phyloP scores from a whole-genome alignment of 164 flowering plant species.

The Tetracentron sinense region DNA sequence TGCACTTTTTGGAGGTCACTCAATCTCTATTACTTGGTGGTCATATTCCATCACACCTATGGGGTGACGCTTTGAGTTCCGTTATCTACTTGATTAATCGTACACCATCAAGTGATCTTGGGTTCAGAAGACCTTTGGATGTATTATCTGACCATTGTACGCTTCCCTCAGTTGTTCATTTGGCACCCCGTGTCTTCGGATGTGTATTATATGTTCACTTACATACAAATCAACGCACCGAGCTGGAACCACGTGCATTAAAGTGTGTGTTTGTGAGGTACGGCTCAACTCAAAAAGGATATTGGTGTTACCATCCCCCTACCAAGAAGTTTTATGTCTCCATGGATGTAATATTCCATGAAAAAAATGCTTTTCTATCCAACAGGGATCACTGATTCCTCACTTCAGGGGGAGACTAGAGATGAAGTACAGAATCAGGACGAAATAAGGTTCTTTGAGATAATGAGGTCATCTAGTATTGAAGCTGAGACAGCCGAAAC shows the following conservation, averaged over 20 bases:
- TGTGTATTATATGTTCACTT: background rate
- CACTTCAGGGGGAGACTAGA: conserved; percentile 7
- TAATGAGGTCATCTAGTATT: background rate
- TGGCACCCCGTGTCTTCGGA: background rate
- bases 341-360: conserved; percentile 9
- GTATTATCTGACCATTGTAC: background rate
- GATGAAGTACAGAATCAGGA: conserved; percentile 2
- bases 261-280: conserved; percentile 9
- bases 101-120: background rate
- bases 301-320: conserved; percentile 4
- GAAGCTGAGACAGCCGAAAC: too few relatives aligned
- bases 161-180: background rate
- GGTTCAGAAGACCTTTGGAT: conserved; percentile 1
- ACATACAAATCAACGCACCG: background rate
- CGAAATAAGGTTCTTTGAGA: background rate
- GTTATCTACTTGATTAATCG: background rate
- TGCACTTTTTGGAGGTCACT: conserved; percentile 9
- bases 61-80: conserved; percentile 7
- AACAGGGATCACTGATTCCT: background rate
- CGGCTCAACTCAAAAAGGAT: conserved; percentile 6
- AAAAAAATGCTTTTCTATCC: background rate
- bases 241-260: background rate
- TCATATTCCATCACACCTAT: conserved; percentile 3
- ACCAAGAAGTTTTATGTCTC: conserved; percentile 5
- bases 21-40: conserved; percentile 5